Conservation (phyloP, 768 basidiomycete species). For the Rhodosporidiobolus sp. region DNA sequence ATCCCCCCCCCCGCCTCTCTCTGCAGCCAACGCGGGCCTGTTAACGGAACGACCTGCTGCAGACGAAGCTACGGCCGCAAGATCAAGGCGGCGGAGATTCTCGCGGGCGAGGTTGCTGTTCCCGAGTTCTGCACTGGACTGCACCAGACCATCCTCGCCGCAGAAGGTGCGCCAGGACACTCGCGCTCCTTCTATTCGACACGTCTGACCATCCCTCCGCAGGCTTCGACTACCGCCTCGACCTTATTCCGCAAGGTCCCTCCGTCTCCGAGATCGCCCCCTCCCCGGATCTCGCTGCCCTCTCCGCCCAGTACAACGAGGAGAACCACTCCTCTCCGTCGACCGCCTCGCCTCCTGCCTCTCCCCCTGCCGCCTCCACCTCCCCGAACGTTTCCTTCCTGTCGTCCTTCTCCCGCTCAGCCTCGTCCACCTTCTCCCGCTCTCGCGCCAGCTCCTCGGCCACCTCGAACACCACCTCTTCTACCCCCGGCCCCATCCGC, state of each 20-base stretch:
- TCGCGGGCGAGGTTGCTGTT: slow-evolving; percentile 12
- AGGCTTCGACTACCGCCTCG: slow-evolving; percentile 19
- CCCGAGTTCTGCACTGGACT: slow-evolving; percentile 14
- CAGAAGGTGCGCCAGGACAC: slow-evolving; percentile 27
- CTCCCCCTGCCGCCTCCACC: background rate
- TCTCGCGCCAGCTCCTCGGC: background rate
- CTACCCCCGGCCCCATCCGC: background rate
- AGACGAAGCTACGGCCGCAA: slow-evolving; percentile 5
- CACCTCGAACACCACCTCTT: background rate
- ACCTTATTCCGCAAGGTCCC: slow-evolving; percentile 26
- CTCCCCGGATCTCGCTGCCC: background rate
- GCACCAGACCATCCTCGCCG: slow-evolving; percentile 23
- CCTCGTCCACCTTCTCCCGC: background rate
- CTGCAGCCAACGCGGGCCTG: no score
- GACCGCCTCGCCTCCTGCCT: background rate
- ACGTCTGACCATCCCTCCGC: background rate
- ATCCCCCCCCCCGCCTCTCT: no score
- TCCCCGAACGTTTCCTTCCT: slow-evolving; percentile 12
- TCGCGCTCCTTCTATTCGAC: background rate
- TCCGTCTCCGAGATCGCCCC: slow-evolving; percentile 12
- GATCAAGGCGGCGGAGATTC: slow-evolving; percentile 28
- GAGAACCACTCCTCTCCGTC: background rate
- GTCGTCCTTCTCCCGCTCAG: slow-evolving; percentile 4
- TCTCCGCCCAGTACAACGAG: background rate
- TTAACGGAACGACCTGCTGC: background rate